Evolutionary conservation across 768 basidiomycete genomes (phyloP).

Genomic region (Myochromella boudieri): DNA sequence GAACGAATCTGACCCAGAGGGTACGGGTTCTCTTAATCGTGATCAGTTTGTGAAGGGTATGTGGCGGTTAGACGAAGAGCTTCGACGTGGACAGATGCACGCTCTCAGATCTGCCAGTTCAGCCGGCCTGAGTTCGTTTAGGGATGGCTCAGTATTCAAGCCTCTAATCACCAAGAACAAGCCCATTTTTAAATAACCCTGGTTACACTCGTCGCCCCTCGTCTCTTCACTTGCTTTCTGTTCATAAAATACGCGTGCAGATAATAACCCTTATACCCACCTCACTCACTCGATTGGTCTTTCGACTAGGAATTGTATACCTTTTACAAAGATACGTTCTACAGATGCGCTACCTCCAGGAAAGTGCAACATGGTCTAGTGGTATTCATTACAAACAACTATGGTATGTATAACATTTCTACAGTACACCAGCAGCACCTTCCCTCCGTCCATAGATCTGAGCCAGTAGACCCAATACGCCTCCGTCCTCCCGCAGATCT

Average conservation of each 20-base stretch:
- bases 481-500: constrained; percentile 76
- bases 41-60: constrained; percentile 75
- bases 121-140: constrained; percentile 21
- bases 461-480: constrained; percentile 81
- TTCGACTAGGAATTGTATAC: neutral
- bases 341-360: neutral
- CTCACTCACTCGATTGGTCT: neutral
- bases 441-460: constrained; percentile 79
- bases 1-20: constrained; percentile 65
- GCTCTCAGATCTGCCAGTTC: constrained; percentile 31
- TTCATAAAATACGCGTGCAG: neutral
- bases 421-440: constrained; percentile 46
- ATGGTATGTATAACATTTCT: constrained; percentile 11
- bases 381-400: constrained; percentile 6
- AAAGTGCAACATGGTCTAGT: neutral
- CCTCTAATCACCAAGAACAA: constrained; percentile 19
- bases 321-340: neutral
- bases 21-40: constrained; percentile 57
- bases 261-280: neutral
- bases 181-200: constrained; percentile 29
- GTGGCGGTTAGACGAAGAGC: constrained; percentile 87
- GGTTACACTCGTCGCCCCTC: neutral
- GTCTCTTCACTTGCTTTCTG: neutral
- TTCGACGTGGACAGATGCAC: constrained; percentile 55
- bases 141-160: constrained; percentile 19